A percentile compares a stretch with the other conserved stretches of the same genome.
Evolutionary conservation across 768 basidiomycete genomes (phyloP).

Genomic region (Butyriboletus loyo): DNA sequence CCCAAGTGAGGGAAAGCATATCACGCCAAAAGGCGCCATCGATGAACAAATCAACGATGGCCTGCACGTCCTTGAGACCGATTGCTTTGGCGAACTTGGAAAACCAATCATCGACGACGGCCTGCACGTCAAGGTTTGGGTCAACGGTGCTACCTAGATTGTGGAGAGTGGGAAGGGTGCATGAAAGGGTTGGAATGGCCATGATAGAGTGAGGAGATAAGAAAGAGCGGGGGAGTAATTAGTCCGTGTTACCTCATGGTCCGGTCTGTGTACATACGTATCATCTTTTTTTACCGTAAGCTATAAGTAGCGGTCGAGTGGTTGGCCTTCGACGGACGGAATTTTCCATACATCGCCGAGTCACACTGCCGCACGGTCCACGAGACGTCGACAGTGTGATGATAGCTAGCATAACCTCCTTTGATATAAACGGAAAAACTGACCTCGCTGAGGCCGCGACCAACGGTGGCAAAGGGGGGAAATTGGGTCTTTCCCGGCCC

Average conservation of each 20-base stretch:
- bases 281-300: neutral
- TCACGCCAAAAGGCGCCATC: constrained; percentile 54
- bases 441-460: no score
- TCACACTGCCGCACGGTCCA: neutral
- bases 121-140: constrained; percentile 34
- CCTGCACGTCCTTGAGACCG: constrained; percentile 32
- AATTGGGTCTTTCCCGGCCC: no score
- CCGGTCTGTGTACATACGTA: neutral
- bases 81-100: constrained; percentile 35
- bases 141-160: constrained; percentile 24
- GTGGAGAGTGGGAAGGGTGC: constrained; percentile 23
- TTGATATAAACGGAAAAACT: no score
- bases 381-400: no score
- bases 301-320: neutral
- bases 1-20: constrained; percentile 60
- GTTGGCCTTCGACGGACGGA: neutral
- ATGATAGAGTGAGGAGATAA: constrained; percentile 5
- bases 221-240: neutral
- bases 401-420: no score
- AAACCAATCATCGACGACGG: constrained; percentile 42
- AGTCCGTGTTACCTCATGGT: neutral
- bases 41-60: constrained; percentile 34
- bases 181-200: neutral
- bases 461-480: no score
- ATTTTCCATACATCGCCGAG: neutral